A percentile compares a stretch with the other conserved stretches of the same genome.
Evolutionary conservation across 2,329 filamentous ascomycete species (phyloP).

Genomic region (Aspergillus novoparasiticus): DNA sequence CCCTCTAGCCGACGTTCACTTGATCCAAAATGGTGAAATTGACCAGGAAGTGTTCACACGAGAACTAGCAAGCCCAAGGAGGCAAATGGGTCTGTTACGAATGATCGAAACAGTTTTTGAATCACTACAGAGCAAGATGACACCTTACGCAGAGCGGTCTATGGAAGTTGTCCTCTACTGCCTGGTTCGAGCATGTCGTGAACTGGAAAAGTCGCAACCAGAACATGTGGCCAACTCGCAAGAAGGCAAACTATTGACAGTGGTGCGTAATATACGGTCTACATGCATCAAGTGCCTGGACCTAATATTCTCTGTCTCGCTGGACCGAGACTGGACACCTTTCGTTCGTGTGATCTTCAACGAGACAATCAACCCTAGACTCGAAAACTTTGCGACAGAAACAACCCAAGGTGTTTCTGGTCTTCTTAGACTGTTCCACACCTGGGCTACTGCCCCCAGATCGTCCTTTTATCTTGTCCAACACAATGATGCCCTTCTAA

Average conservation of each 20-base stretch:
- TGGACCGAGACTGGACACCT: conserved; percentile 69
- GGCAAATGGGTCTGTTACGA: conserved; percentile 87
- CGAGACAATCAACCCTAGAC: conserved; percentile 74
- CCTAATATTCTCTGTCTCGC: conserved; percentile 73
- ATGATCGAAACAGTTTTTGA: conserved; percentile 87
- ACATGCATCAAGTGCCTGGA: conserved; percentile 79
- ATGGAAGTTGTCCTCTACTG: conserved; percentile 81
- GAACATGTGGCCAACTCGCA: conserved; percentile 29
- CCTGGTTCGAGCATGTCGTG: conserved; percentile 68
- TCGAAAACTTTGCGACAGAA: conserved; percentile 78
- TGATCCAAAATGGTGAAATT: conserved; percentile 57
- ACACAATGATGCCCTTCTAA: conserved; percentile 62
- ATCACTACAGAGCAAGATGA: conserved; percentile 75
- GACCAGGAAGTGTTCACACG: conserved; percentile 58
- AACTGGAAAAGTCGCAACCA: conserved; percentile 38
- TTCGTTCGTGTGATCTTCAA: conserved; percentile 72
- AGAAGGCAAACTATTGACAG: conserved; percentile 34
- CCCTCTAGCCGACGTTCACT: conserved; percentile 61
- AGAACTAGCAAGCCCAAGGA: conserved; percentile 68
- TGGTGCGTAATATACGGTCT: conserved; percentile 54
- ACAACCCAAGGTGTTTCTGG: conserved; percentile 88
- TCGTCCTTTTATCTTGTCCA: conserved; percentile 71
- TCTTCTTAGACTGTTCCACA: conserved; percentile 75
- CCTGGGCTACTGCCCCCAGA: conserved; percentile 71
- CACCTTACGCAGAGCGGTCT: conserved; percentile 67